Conservation (phyloP, 2,329 filamentous ascomycete genomes). For the Seiridium cupressi region DNA sequence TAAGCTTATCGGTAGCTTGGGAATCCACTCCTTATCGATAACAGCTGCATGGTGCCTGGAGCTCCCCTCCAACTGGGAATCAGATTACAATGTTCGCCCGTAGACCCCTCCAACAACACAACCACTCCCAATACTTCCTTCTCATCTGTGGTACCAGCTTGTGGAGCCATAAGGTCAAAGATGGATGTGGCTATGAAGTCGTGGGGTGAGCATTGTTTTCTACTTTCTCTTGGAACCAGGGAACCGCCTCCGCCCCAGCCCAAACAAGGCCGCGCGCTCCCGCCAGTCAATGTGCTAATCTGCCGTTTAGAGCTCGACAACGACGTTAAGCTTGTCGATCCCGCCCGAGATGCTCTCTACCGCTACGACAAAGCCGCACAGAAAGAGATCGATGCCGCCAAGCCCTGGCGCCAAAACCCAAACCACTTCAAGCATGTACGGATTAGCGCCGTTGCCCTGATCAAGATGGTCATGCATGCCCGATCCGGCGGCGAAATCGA, state of each 20-base stretch:
- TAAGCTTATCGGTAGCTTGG: constrained; percentile 2
- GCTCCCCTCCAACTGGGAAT: neutral
- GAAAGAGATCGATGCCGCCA: constrained; percentile 59
- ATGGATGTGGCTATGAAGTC: constrained; percentile 59
- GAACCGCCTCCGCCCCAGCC: too few relatives aligned
- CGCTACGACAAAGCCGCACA: constrained; percentile 70
- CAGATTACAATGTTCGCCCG: too few relatives aligned
- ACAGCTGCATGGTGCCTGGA: neutral
- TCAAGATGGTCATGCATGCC: constrained; percentile 99
- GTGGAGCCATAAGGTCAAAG: constrained; percentile 16
- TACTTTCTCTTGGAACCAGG: too few relatives aligned
- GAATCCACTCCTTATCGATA: neutral
- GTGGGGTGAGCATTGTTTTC: constrained; percentile 49
- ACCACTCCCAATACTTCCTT: neutral
- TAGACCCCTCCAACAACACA: neutral
- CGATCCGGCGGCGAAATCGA: constrained; percentile 90
- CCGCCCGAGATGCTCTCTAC: constrained; percentile 88
- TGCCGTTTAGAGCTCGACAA: constrained; percentile 75
- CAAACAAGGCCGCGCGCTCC: too few relatives aligned
- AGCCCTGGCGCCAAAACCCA: constrained; percentile 76
- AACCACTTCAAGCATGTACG: constrained; percentile 92
- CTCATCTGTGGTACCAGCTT: neutral
- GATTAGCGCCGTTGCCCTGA: constrained; percentile 87
- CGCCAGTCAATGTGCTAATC: too few relatives aligned
- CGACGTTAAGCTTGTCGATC: constrained; percentile 78